phyloP scores from a whole-genome alignment of 768 basidiomycete species.

The Austroboletus festivus region DNA sequence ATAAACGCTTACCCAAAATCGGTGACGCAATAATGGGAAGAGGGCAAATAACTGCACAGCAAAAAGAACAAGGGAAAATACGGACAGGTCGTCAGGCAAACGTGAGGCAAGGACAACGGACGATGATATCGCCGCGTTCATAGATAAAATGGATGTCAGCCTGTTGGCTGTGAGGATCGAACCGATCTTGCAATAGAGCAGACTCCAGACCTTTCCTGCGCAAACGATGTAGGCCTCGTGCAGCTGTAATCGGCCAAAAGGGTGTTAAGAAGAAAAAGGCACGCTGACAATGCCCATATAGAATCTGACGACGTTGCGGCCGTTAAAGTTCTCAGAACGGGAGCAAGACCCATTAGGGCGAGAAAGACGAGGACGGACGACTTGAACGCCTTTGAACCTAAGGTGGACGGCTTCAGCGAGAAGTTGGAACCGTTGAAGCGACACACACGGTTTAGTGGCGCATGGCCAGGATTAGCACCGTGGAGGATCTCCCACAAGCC shows the following conservation, averaged over 20 bases:
- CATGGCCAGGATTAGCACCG: conserved; percentile 30
- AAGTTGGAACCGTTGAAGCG: background rate
- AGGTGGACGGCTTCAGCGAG: conserved; percentile 8
- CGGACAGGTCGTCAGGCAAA: conserved; percentile 74
- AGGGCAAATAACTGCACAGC: conserved; percentile 82
- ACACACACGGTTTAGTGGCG: conserved; percentile 26
- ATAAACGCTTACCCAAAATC: conserved; percentile 53
- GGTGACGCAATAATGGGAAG: conserved; percentile 74
- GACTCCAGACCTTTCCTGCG: conserved; percentile 55
- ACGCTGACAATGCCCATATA: conserved; percentile 92
- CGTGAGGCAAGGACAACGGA: conserved; percentile 93
- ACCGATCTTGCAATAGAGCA: conserved; percentile 18
- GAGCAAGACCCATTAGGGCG: conserved; percentile 84
- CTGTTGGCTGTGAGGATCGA: conserved; percentile 40
- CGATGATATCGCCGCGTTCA: conserved; percentile 89
- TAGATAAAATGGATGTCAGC: conserved; percentile 78
- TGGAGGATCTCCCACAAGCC: conserved; percentile 58
- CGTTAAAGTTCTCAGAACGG: conserved; percentile 87
- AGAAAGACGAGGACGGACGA: conserved; percentile 86
- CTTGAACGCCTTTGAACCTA: conserved; percentile 71
- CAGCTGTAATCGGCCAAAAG: conserved; percentile 81
- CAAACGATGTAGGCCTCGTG: conserved; percentile 39
- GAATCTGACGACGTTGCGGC: conserved; percentile 95
- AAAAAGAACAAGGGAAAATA: conserved; percentile 86
- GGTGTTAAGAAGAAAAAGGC: conserved; percentile 77